Base-by-base conservation (phyloP, 306 rosid species). In the Quercus alba region DNA sequence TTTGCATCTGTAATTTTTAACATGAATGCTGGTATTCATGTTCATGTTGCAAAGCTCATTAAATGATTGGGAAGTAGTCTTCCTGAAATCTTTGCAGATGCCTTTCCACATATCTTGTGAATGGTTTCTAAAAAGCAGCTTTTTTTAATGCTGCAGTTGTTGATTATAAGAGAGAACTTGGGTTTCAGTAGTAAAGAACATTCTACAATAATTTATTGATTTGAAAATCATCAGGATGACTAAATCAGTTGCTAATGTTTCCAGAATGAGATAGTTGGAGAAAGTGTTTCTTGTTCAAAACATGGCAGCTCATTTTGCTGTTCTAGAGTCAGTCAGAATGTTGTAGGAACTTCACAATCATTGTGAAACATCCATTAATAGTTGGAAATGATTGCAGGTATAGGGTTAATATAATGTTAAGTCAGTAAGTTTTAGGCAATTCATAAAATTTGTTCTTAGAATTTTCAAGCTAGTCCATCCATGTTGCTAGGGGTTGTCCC, bases 401-500 rank as follows among this genome's bases (percentile, higher is more conserved):
- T 15, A 38, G 70, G n/a, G 19, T 46, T 67, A 35, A 67, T 67
- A 33, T 19, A 26, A 63, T 26, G 70, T 63, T 19, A 63, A 28
- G 70, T 28, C 70, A 28, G 69, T 26, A 1, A 13, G 70, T 18
- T 25, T 63, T 63, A 61, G 26, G 6, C 67, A 61, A 5, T 25
- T 15, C 18, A 2, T 26, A 68, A 17, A 21, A 31, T 38, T 57
- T 46, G 15, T 23, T 56, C 5, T 76, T 70, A 14, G 26, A 62
- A 62, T 56, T 62, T 18, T 52, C 3, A 67, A 72, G 30, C 12
- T 51, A 74, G 67, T 41, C 58, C 75, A 79, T 80, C 59, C 63
- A 64, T 66, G 25, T 44, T 38, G 68, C 62, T 46, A 6, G 49
- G 21, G 38, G 19, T 49, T 78, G 21, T 76, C 70, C 85, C 38